Evolutionary conservation across 257 asterid species (phyloP).

Genomic region (Ilex asprella): DNA sequence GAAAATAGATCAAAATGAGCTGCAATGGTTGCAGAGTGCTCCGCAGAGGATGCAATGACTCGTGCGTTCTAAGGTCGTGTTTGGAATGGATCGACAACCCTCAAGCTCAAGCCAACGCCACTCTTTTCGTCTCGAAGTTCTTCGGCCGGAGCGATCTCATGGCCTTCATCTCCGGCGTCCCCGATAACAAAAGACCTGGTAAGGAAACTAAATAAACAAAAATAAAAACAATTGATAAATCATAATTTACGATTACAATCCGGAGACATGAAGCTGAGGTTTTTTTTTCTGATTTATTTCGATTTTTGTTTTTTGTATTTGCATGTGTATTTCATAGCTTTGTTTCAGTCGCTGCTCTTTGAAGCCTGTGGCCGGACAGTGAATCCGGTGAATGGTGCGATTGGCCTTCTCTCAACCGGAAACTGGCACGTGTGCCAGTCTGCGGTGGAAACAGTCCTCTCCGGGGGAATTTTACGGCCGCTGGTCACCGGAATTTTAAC

Average conservation of each 20-base stretch:
- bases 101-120: constrained; percentile 43
- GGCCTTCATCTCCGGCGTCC: constrained; percentile 33
- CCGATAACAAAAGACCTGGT: constrained; percentile 27
- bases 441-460: constrained; percentile 33
- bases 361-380: constrained; percentile 46
- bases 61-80: constrained; percentile 26
- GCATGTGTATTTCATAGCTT: constrained; percentile 15
- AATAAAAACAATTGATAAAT: neutral
- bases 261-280: neutral
- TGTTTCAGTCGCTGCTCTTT: constrained; percentile 33
- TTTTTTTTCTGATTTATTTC: too few species aligned
- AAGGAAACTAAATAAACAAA: neutral
- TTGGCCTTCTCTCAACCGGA: constrained; percentile 32
- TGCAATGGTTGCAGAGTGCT: constrained; percentile 51
- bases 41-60: constrained; percentile 39
- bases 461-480: constrained; percentile 16
- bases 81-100: constrained; percentile 37
- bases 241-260: too few species aligned
- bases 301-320: neutral
- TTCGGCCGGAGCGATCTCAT: constrained; percentile 46
- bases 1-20: constrained; percentile 19
- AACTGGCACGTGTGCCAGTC: constrained; percentile 32
- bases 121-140: constrained; percentile 43
- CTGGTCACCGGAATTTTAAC: constrained; percentile 14
- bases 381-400: constrained; percentile 33